phyloP scores from a whole-genome alignment of 2,329 filamentous ascomycete genomes.

The Penicillium digitatum region DNA sequence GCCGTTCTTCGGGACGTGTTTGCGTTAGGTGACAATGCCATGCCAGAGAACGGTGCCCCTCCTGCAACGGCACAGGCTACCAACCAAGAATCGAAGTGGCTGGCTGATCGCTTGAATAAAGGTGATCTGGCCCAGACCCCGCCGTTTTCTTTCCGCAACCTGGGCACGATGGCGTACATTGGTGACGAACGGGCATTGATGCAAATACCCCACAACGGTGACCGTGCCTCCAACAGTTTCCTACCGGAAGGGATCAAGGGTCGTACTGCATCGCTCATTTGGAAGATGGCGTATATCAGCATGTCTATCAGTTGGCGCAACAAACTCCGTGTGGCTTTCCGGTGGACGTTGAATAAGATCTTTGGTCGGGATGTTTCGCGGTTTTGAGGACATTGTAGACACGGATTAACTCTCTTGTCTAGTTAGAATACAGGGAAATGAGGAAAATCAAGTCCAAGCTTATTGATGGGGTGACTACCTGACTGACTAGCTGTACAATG shows the following conservation, averaged over 20 bases:
- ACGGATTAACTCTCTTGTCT: not conserved
- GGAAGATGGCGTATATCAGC: conserved; percentile 45
- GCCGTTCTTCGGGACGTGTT: conserved; percentile 53
- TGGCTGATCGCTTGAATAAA: conserved; percentile 53
- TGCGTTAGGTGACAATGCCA: conserved; percentile 55
- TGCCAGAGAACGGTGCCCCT: conserved; percentile 49
- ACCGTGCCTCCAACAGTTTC: conserved; percentile 22
- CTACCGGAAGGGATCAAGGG: conserved; percentile 40
- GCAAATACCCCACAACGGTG: conserved; percentile 43
- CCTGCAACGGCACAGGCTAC: conserved; percentile 60
- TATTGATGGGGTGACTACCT: not conserved
- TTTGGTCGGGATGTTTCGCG: conserved; percentile 46
- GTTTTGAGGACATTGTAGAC: conserved; percentile 28
- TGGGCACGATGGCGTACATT: conserved; percentile 59
- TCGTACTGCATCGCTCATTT: conserved; percentile 41
- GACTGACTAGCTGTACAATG: not conserved
- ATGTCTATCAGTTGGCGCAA: conserved; percentile 50
- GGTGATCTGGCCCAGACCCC: conserved; percentile 34
- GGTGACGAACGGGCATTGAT: conserved; percentile 56
- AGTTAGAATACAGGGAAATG: not conserved
- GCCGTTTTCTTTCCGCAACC: conserved; percentile 54
- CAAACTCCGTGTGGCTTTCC: conserved; percentile 39
- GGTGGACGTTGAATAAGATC: conserved; percentile 42
- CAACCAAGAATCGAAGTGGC: conserved; percentile 56
- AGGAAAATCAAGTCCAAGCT: not conserved